Percentiles rank a stretch among this genome's conserved stretches.
These are phyloP conservation scores for Coniosporium tulheliwenetii DNA, from an alignment of 2,329 filamentous ascomycete genomes.

Conservation along the genomic window DNA sequence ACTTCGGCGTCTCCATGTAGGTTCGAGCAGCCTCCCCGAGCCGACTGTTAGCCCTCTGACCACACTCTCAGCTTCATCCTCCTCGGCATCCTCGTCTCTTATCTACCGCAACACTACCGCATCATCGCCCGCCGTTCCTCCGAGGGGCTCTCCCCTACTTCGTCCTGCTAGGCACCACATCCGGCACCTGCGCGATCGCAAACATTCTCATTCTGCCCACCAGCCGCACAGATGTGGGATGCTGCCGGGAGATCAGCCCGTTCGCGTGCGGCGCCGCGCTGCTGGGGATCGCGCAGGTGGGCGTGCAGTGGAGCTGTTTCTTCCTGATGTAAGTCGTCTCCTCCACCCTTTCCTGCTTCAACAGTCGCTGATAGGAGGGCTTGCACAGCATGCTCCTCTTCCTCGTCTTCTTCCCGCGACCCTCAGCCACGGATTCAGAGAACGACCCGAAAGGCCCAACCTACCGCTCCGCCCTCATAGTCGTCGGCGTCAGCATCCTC, in stretches of 20 bases:
- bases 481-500: slow-evolving; percentile 56
- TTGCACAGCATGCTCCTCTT: slow-evolving; percentile 67
- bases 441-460: not conserved
- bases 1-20: not conserved
- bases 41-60: not conserved
- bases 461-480: slow-evolving; percentile 46
- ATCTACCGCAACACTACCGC: slow-evolving; percentile 85
- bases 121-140: slow-evolving; percentile 77
- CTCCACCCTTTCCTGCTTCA: not conserved
- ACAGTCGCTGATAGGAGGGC: not conserved
- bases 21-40: not conserved
- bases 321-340: slow-evolving; percentile 58
- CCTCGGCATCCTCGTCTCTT: slow-evolving; percentile 77
- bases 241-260: slow-evolving; percentile 66
- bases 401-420: slow-evolving; percentile 75
- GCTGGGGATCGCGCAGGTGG: slow-evolving; percentile 80
- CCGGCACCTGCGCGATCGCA: slow-evolving; percentile 73
- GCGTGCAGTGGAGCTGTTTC: slow-evolving; percentile 84
- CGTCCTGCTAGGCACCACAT: slow-evolving; percentile 82
- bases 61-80: slow-evolving; percentile 47
- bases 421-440: not conserved
- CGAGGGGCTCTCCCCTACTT: slow-evolving; percentile 95
- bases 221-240: slow-evolving; percentile 68
- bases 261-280: slow-evolving; percentile 76
- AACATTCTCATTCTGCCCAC: slow-evolving; percentile 84